A percentile compares a stretch with the other conserved stretches of the same genome.
These are phyloP conservation scores for Cardamine occulta DNA, from an alignment of 345 rosid species.

Conservation along the genomic window DNA sequence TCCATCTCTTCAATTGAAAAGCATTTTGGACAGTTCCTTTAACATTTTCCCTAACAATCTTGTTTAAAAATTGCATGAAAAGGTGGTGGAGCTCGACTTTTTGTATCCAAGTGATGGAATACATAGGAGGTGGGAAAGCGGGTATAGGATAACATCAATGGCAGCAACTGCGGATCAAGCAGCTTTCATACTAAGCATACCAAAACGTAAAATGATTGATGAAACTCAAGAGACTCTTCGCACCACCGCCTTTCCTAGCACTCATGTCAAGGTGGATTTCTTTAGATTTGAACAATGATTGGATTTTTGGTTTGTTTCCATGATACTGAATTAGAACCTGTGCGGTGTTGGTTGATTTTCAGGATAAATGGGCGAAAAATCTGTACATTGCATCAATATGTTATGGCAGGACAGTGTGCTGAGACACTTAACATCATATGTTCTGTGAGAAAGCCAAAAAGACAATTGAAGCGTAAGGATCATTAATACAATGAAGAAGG, in stretches of 20 bases:
- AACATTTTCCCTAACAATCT: not conserved
- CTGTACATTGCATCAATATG: conserved; percentile 86
- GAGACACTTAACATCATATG: conserved; percentile 31
- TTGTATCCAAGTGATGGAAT: conserved; percentile 98
- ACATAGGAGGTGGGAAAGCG: conserved; percentile 84
- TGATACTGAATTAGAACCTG: conserved; percentile 11
- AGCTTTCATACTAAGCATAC: conserved; percentile 87
- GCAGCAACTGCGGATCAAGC: conserved; percentile 98
- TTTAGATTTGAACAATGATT: conserved; percentile 3
- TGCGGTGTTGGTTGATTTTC: conserved; percentile 39
- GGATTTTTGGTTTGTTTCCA: conserved; percentile 7
- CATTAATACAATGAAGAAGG: conserved; percentile 1
- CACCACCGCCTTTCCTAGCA: conserved; percentile 83
- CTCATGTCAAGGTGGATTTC: conserved; percentile 82
- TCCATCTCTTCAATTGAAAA: not conserved
- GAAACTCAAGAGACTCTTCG: conserved; percentile 98
- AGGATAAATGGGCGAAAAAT: conserved; percentile 95
- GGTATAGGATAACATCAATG: conserved; percentile 88
- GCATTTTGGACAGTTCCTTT: not conserved
- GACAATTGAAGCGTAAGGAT: conserved; percentile 1
- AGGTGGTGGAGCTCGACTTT: conserved; percentile 98
- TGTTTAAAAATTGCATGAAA: conserved; percentile 17
- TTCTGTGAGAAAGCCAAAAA: conserved; percentile 10
- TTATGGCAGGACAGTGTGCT: conserved; percentile 88
- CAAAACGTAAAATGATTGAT: conserved; percentile 69